phyloP scores from a whole-genome alignment of 2,329 filamentous ascomycete genomes.

The Nemania diffusa region DNA sequence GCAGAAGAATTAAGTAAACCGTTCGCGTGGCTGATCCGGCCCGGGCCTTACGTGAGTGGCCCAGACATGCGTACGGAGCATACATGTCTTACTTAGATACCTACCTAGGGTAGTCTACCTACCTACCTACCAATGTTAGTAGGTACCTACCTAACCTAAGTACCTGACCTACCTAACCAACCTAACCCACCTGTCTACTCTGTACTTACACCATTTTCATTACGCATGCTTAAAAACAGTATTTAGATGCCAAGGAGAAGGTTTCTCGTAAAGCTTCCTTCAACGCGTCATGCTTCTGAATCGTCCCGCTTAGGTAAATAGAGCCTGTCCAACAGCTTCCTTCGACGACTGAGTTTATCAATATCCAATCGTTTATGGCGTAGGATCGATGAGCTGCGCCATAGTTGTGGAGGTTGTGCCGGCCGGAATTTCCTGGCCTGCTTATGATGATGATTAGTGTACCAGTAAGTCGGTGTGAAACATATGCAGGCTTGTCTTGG shows the following conservation, averaged over 20 bases:
- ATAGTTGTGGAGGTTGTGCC: conserved; percentile 18
- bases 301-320: background rate
- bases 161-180: no score
- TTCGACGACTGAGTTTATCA: background rate
- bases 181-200: no score
- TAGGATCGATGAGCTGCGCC: background rate
- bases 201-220: no score
- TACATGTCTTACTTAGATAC: no score
- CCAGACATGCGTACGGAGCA: no score
- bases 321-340: background rate
- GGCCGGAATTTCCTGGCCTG: conserved; percentile 14
- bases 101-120: no score
- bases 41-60: background rate
- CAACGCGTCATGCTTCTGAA: background rate
- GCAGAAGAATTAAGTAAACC: background rate
- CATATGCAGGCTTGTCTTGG: conserved; percentile 12
- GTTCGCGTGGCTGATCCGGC: background rate
- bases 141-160: no score
- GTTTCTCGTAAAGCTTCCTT: no score
- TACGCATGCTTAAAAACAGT: no score
- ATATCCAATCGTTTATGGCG: background rate
- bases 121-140: no score
- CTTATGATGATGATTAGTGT: conserved; percentile 29
- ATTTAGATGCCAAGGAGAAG: no score
- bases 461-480: conserved; percentile 8